Evolutionary conservation across 2,329 filamentous ascomycete species (phyloP), one percentile per base, ranked within the genome.

Genomic region (Macrophomina pseudophaseolina): DNA sequence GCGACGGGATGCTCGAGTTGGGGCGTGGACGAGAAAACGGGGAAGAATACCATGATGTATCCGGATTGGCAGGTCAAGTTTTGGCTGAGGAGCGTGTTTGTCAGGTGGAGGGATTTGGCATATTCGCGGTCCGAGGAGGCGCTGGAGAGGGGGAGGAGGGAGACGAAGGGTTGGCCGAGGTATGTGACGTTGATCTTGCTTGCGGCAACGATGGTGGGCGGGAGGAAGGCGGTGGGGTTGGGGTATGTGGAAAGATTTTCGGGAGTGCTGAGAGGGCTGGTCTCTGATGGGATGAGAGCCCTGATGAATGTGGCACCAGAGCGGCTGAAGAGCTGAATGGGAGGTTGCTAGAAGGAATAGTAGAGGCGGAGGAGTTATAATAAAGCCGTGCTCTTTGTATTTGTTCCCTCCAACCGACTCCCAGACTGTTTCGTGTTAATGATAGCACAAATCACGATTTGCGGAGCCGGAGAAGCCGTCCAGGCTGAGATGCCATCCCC

Each of bases 1-100:
- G 73, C 78, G 0, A 80, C 79, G 1, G 84, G 84, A 0, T 86
- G 84, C 68, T 81, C 79, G 1, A 82, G 79, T n/a, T 86, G 84
- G 84, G 83, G 80, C 3, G 76, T 86, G 1, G 81, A 86, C 66
- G 73, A 76, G 0, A 78, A 77, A 53, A 83, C 82, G 0, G 79
- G 80, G 0, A 75, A 80, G 54, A 86, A 86, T 67, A 83, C 81
- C 6, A 82, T 82, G 70, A 83, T 86, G 78, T 86, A 84, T 69
- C 84, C 83, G 0, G 81, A 84, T 56, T 85, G 80, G 77, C 82
- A 85, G 71, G 84, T 79, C 65, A 74, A 76, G 62, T 85, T 80
- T 67, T 86, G 83, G 82, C 64, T 79, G 18, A 71, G 83, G 14
- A 85, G 81, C 64, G 69, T 85, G 1, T 84, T 84, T 64, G 75